A percentile compares a stretch with the other conserved stretches of the same genome.
These are phyloP conservation scores for Funneliformis geosporum DNA, from an alignment of 192 early-diverging fungal species.

Conservation along the genomic window DNA sequence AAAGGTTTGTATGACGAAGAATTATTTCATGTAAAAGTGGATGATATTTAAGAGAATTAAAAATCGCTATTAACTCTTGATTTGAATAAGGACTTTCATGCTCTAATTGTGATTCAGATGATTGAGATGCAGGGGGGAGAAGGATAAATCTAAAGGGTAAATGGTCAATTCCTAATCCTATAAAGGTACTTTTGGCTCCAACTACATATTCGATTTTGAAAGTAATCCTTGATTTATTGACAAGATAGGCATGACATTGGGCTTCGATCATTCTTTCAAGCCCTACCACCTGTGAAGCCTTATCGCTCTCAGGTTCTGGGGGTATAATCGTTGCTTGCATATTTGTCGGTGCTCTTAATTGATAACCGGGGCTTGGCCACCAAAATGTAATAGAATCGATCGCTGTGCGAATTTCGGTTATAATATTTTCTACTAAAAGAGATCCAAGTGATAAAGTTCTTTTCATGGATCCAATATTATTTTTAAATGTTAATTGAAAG, in stretches of 20 bases:
- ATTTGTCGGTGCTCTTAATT: background rate
- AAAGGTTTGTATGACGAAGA: slow-evolving; percentile 10
- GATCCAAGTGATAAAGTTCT: slow-evolving; percentile 2
- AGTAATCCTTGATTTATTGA: background rate
- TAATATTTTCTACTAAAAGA: background rate
- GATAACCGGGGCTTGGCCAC: slow-evolving; percentile 14
- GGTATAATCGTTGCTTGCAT: slow-evolving; percentile 2
- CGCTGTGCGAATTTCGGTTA: background rate
- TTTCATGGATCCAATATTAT: background rate
- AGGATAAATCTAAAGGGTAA: slow-evolving; percentile 1
- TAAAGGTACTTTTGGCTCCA: background rate
- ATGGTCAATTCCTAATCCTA: background rate
- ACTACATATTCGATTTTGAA: slow-evolving; percentile 9
- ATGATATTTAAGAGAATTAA: slow-evolving; percentile 23
- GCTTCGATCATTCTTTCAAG: slow-evolving; percentile 29
- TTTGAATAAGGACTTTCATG: background rate
- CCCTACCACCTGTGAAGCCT: background rate
- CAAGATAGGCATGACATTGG: slow-evolving; percentile 16
- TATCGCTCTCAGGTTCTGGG: background rate
- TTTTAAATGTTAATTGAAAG: slow-evolving; percentile 24
- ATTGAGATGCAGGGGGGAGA: background rate
- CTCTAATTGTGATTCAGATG: background rate
- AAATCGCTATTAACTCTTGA: slow-evolving; percentile 1
- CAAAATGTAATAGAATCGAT: slow-evolving; percentile 23
- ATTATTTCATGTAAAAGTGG: slow-evolving; percentile 22